These are phyloP conservation scores for Chalciporus piperatus DNA, from an alignment of 768 basidiomycete species.

Conservation along the genomic window DNA sequence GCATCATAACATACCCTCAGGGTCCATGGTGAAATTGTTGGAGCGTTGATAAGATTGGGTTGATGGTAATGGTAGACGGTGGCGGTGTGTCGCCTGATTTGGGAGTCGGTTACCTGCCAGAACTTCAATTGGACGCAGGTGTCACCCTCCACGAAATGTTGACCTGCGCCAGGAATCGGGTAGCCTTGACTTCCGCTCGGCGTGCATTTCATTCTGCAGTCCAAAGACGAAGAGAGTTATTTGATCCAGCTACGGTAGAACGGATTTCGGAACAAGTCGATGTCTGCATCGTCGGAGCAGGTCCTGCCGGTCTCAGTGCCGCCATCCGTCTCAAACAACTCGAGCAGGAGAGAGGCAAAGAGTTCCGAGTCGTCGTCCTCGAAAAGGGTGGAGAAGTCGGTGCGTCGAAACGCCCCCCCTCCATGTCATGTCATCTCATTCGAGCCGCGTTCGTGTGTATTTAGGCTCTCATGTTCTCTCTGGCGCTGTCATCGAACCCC, in stretches of 20 bases:
- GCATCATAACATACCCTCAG: too few relatives aligned
- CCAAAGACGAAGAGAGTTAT: conserved; percentile 29
- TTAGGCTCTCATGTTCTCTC: conserved; percentile 92
- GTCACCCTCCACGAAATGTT: conserved; percentile 48
- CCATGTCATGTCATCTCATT: background rate
- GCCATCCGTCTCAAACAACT: too few relatives aligned
- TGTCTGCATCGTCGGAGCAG: conserved; percentile 70
- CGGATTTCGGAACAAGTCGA: conserved; percentile 90
- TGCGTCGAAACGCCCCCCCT: conserved; percentile 43
- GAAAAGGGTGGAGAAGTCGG: conserved; percentile 96
- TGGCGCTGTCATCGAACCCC: conserved; percentile 92
- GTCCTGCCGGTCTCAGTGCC: too few relatives aligned
- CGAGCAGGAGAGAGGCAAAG: conserved; percentile 48
- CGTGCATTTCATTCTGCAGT: conserved; percentile 19
- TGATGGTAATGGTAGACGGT: too few relatives aligned
- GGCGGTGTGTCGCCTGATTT: too few relatives aligned
- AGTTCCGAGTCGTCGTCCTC: conserved; percentile 87
- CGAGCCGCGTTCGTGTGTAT: background rate
- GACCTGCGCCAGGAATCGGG: conserved; percentile 5
- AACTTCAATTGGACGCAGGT: conserved; percentile 56
- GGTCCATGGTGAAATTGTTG: too few relatives aligned
- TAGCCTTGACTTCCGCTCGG: background rate
- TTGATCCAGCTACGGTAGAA: conserved; percentile 65
- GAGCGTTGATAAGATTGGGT: too few relatives aligned
- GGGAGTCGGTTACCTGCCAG: conserved; percentile 32